These are phyloP conservation scores for Saccharomycopsis synnaedendra DNA, from an alignment of 805 yeast genomes.

Conservation along the genomic window DNA sequence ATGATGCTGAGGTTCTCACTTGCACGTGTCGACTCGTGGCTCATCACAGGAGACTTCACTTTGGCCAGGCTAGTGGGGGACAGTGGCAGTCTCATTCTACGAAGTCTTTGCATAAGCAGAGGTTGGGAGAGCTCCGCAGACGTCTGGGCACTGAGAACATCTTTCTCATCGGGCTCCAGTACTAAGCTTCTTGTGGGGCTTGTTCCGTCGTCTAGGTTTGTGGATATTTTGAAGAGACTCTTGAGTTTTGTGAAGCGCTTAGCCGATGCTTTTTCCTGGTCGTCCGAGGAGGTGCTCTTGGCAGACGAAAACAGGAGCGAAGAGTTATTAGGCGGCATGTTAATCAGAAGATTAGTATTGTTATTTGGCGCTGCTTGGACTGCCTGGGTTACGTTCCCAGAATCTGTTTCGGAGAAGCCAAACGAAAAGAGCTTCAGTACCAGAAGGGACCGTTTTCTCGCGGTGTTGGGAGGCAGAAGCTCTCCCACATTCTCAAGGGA, in stretches of 20 bases:
- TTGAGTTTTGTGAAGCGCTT: constrained; percentile 23
- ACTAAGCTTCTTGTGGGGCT: constrained; percentile 6
- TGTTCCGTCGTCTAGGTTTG: neutral
- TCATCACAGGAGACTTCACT: constrained; percentile 1
- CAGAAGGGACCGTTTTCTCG: constrained; percentile 30
- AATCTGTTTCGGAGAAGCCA: constrained; percentile 19
- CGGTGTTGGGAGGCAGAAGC: constrained; percentile 4
- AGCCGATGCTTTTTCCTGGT: neutral
- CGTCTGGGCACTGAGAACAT: neutral
- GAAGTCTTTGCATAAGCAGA: constrained; percentile 22
- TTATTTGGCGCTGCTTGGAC: no score
- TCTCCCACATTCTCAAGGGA: neutral
- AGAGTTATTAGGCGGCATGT: no score
- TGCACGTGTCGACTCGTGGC: neutral
- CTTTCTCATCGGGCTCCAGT: neutral
- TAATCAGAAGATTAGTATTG: no score
- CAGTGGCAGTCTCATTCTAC: constrained; percentile 27
- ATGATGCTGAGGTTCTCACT: constrained; percentile 17
- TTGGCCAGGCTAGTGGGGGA: constrained; percentile 18
- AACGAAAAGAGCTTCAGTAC: constrained; percentile 29
- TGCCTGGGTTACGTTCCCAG: neutral
- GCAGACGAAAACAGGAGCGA: neutral
- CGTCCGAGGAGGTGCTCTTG: neutral
- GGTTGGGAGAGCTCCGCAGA: neutral
- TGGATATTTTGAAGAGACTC: constrained; percentile 22